Percentiles rank a stretch among this genome's conserved stretches.
Conservation (phyloP, 2,329 filamentous ascomycete species). For the Paracoccidioides brasiliensis region DNA sequence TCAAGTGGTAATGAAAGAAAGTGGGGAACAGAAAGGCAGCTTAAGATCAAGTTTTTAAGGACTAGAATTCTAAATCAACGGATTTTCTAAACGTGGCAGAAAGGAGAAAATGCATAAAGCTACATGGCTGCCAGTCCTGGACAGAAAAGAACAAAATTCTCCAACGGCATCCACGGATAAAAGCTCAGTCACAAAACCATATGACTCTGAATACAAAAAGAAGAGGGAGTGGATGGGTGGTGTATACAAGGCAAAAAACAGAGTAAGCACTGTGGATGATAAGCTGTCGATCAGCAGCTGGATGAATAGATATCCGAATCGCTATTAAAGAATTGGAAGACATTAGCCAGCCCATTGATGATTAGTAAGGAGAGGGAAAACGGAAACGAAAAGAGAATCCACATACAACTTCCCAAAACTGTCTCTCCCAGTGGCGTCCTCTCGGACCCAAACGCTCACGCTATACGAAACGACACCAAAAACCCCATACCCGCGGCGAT, state of each 20-base stretch:
- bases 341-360: background rate
- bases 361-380: background rate
- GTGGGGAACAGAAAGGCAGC: too few relatives aligned
- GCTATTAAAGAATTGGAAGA: background rate
- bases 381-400: background rate
- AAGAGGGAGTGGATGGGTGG: background rate
- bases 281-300: too few relatives aligned
- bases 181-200: background rate
- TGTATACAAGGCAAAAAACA: background rate
- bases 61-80: too few relatives aligned
- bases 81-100: too few relatives aligned
- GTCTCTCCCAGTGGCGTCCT: constrained; percentile 39
- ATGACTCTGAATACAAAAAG: background rate
- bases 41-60: too few relatives aligned
- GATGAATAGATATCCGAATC: background rate
- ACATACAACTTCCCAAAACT: constrained; percentile 20
- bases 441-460: constrained; percentile 50
- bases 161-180: background rate
- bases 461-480: constrained; percentile 45
- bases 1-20: too few relatives aligned
- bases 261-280: background rate
- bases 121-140: too few relatives aligned
- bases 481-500: constrained; percentile 43
- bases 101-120: too few relatives aligned
- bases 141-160: background rate